Percentiles rank a stretch among this genome's conserved stretches.
phyloP scores from a whole-genome alignment of 768 basidiomycete species.

The Phylloporus arenicola region DNA sequence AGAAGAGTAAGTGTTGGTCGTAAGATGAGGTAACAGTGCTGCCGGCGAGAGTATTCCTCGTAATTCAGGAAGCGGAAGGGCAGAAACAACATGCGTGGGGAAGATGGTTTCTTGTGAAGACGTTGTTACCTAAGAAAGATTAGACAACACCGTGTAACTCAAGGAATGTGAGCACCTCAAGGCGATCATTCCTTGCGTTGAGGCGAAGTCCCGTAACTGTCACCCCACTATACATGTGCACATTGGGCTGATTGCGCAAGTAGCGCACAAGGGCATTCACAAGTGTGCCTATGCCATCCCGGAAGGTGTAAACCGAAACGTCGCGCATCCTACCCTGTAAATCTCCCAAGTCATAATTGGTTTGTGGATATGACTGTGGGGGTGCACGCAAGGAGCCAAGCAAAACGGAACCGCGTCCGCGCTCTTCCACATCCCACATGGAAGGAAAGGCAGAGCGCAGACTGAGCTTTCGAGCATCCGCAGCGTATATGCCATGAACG shows the following conservation, averaged over 20 bases:
- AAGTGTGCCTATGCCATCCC: conserved; percentile 67
- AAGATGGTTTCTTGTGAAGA: conserved; percentile 31
- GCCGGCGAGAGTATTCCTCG: conserved; percentile 37
- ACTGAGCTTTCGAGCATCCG: conserved; percentile 71
- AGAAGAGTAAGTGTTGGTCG: conserved; percentile 64
- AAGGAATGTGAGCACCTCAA: conserved; percentile 39
- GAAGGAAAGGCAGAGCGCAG: conserved; percentile 72
- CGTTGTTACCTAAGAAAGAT: conserved; percentile 28
- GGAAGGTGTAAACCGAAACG: conserved; percentile 79
- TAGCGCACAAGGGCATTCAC: conserved; percentile 47
- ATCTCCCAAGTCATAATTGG: conserved; percentile 47
- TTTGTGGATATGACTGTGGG: conserved; percentile 1
- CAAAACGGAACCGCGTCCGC: conserved; percentile 66
- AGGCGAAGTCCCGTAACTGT: conserved; percentile 33
- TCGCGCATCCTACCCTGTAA: conserved; percentile 44
- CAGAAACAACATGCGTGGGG: conserved; percentile 70
- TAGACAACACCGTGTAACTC: conserved; percentile 2
- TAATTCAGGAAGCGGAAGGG: conserved; percentile 62
- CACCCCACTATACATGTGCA: conserved; percentile 48
- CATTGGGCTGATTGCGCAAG: conserved; percentile 47
- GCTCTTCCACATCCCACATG: conserved; percentile 64
- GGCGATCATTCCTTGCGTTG: conserved; percentile 29
- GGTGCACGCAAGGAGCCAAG: conserved; percentile 44
- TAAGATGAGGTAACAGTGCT: conserved; percentile 55
- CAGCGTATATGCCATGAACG: conserved; percentile 90